Evolutionary conservation across 2,329 filamentous ascomycete genomes (phyloP).

Genomic region (Reticulascus tulasneorum): DNA sequence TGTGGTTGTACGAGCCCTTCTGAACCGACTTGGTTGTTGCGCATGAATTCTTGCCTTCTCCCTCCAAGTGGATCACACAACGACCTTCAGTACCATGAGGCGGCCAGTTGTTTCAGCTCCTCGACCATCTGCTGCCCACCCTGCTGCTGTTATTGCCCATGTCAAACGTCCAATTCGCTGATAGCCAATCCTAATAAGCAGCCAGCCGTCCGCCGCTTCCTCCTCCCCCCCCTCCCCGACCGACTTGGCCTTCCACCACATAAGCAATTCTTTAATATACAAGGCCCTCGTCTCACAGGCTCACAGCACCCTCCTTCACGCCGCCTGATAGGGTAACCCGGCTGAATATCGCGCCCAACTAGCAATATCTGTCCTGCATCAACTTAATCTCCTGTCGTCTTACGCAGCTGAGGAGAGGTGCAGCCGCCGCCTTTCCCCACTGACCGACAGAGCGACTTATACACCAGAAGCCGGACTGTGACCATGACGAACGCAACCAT

Average conservation of each 20-base stretch:
- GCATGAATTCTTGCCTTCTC: slow-evolving; percentile 14
- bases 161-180: slow-evolving; percentile 5
- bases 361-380: slow-evolving; percentile 10
- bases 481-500: slow-evolving; percentile 11
- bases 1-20: slow-evolving; percentile 6
- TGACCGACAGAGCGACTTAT: slow-evolving; percentile 1
- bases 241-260: no score
- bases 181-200: slow-evolving; percentile 10
- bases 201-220: slow-evolving; percentile 10
- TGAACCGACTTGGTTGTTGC: slow-evolving; percentile 9
- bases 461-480: slow-evolving; percentile 5
- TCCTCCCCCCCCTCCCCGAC: slow-evolving; percentile 2
- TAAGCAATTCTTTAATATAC: slow-evolving; percentile 12
- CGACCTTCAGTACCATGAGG: slow-evolving; percentile 14
- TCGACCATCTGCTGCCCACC: slow-evolving; percentile 4
- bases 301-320: not conserved
- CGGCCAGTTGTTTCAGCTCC: slow-evolving; percentile 15
- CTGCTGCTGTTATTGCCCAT: not conserved
- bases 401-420: slow-evolving; percentile 10
- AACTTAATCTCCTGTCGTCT: slow-evolving; percentile 13
- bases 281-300: slow-evolving; percentile 5
- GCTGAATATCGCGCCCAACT: slow-evolving; percentile 5
- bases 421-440: slow-evolving; percentile 1
- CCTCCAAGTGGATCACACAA: slow-evolving; percentile 13
- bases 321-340: slow-evolving; percentile 10